Evolutionary conservation across 176 grass and related monocot species (phyloP), one percentile per base, ranked within the genome.

Genomic region (Thinopyrum elongatum): DNA sequence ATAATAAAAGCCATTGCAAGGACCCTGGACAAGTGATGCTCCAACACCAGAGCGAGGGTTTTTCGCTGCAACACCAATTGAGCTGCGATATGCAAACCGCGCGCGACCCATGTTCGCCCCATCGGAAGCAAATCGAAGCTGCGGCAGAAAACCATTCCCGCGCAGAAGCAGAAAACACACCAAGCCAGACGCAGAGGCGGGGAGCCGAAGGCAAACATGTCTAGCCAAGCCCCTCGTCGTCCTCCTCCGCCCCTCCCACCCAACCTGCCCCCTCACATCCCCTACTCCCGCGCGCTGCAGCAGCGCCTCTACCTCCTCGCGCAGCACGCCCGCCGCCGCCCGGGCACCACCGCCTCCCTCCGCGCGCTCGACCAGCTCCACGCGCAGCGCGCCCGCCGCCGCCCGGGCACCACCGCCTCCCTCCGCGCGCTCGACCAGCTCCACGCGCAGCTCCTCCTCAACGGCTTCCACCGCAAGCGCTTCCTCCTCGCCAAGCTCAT

Each of bases 401-500:
- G 9, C n/a, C 10, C 51, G 31, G 13, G 53, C 5, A 7, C 85
- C 80, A 62, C 61, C 25, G 59, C 70, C 76, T 71, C 70, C 59
- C 91, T 53, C 63, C 70, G 34, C 49, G 68, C 86, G 64, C 88
- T 92, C 46, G 77, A 83, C 65, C 93, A 87, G 88, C 76, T 95
- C 57, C 93, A 92, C 72, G 86, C 90, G 14, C 90, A 92, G 83
- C 80, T 95, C 63, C 34, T 92, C 69, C 75, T 95, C 58, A 95
- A 95, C 44, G 90, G 88, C 77, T 92, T 92, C 86, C 39, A 84
- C 83, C 70, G n/a, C 65, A 95, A 90, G 90, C 86, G 88, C 59
- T 90, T 92, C 82, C 93, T 92, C 83, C 46, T 88, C 80, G 82
- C 90, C 58, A 95, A 95, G 79, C 76, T 95, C 73, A 80, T 95